Conservation (phyloP, 139 green algal genomes). For the Closterium sp. region DNA sequence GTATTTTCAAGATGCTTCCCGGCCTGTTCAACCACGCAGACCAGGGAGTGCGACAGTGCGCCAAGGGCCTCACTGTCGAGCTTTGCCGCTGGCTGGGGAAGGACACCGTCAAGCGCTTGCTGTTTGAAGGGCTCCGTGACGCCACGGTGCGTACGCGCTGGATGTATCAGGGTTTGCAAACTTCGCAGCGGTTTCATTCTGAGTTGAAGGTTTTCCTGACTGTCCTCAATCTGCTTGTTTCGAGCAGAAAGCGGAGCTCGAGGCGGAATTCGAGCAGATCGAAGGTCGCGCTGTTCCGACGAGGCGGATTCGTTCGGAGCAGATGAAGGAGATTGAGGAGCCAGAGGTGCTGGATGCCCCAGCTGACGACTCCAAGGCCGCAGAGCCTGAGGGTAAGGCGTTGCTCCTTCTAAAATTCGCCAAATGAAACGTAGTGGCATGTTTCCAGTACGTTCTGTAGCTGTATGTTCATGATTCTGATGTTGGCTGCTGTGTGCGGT, state of each 20-base stretch:
- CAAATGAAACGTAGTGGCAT: not conserved
- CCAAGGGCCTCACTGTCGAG: constrained; percentile 84
- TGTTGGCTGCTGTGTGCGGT: not conserved
- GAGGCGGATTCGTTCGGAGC: constrained; percentile 34
- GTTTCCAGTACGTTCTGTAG: not conserved
- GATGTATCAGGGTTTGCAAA: not conserved
- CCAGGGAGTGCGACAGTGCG: constrained; percentile 72
- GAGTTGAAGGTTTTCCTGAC: not conserved
- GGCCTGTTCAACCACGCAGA: constrained; percentile 84
- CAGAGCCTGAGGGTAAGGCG: not conserved
- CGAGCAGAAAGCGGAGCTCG: constrained; percentile 46
- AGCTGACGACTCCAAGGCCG: not conserved
- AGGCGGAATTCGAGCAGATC: constrained; percentile 41
- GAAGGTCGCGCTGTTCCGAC: constrained; percentile 25
- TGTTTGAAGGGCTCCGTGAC: constrained; percentile 86
- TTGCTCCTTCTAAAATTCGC: not conserved
- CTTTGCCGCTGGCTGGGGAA: constrained; percentile 75
- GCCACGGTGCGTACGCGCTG: constrained; percentile 60
- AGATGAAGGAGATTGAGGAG: constrained; percentile 34
- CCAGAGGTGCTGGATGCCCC: not conserved
- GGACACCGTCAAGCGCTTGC: constrained; percentile 63
- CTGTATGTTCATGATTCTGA: not conserved
- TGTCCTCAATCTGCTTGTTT: not conserved
- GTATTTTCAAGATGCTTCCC: constrained; percentile 79
- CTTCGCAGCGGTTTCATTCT: not conserved